phyloP scores from a whole-genome alignment of 1,139 yeast species.

The Yamadazyma pseudoaaseri region DNA sequence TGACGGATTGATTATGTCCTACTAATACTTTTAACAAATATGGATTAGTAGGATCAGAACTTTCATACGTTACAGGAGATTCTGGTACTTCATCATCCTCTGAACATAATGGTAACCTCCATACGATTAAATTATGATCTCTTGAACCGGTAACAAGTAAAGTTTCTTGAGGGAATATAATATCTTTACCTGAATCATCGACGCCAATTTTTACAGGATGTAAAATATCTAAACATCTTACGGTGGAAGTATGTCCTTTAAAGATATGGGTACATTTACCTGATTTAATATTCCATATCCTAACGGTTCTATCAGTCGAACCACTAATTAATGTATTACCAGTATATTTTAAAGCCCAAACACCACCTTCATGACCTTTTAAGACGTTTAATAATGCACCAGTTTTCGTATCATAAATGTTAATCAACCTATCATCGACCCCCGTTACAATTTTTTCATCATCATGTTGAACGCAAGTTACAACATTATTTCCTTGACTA shows the following conservation, averaged over 20 bases:
- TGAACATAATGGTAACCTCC: conserved; percentile 72
- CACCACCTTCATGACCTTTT: conserved; percentile 95
- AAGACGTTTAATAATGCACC: conserved; percentile 70
- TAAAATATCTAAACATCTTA: conserved; percentile 82
- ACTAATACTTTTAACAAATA: conserved; percentile 70
- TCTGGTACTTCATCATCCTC: conserved; percentile 7
- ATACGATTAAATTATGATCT: conserved; percentile 83
- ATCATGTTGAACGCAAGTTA: conserved; percentile 92
- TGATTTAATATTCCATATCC: conserved; percentile 82
- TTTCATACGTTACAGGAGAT: conserved; percentile 32
- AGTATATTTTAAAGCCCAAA: conserved; percentile 93
- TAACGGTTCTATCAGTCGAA: conserved; percentile 82
- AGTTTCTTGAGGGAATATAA: conserved; percentile 62
- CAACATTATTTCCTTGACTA: conserved; percentile 75
- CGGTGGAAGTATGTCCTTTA: conserved; percentile 90
- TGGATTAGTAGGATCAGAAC: conserved; percentile 52
- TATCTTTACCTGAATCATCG: conserved; percentile 61
- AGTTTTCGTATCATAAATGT: conserved; percentile 74
- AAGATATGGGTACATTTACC: conserved; percentile 83
- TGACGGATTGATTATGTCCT: conserved; percentile 86
- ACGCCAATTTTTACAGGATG: conserved; percentile 62
- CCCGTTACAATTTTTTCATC: conserved; percentile 91
- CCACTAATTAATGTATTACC: conserved; percentile 88
- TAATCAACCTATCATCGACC: conserved; percentile 81
- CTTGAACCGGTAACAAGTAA: conserved; percentile 85